These are phyloP conservation scores for Sarcomyxa edulis DNA, from an alignment of 768 basidiomycete genomes.

Conservation along the genomic window DNA sequence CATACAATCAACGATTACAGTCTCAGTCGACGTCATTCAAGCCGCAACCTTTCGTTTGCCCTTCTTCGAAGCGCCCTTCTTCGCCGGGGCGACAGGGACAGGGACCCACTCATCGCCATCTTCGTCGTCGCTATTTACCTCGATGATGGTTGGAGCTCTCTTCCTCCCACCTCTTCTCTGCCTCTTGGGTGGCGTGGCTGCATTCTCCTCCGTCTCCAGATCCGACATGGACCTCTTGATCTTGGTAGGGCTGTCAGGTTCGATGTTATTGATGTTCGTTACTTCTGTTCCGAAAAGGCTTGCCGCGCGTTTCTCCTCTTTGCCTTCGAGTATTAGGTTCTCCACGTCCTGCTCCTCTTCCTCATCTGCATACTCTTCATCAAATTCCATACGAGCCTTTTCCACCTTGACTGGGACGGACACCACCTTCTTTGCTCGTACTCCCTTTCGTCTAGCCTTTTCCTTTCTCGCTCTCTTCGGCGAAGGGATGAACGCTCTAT, in stretches of 20 bases:
- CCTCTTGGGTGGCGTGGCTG: slow-evolving; percentile 4
- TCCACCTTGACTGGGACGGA: slow-evolving; percentile 3
- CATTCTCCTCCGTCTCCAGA: slow-evolving; percentile 15
- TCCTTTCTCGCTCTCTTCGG: slow-evolving; percentile 40
- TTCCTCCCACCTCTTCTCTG: neutral
- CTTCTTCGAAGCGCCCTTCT: slow-evolving; percentile 13
- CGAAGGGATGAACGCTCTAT: slow-evolving; percentile 52
- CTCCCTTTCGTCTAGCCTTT: slow-evolving; percentile 8
- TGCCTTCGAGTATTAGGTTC: slow-evolving; percentile 15
- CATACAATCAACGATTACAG: too few species aligned
- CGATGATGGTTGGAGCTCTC: neutral
- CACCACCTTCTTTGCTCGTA: slow-evolving; percentile 9
- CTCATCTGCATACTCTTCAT: slow-evolving; percentile 17
- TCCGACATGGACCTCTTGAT: slow-evolving; percentile 30
- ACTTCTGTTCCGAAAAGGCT: slow-evolving; percentile 35
- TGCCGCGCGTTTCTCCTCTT: slow-evolving; percentile 13
- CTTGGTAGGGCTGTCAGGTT: slow-evolving; percentile 30
- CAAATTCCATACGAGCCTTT: slow-evolving; percentile 14
- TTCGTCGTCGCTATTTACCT: slow-evolving; percentile 5
- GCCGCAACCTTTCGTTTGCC: neutral
- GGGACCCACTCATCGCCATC: slow-evolving; percentile 26
- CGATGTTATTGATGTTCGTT: slow-evolving; percentile 39
- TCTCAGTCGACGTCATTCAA: too few species aligned
- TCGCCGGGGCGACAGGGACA: slow-evolving; percentile 18
- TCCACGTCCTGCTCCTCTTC: slow-evolving; percentile 10